Evolutionary conservation across 2,329 filamentous ascomycete species (phyloP), one percentile per base, ranked within the genome.

Genomic region (Myotisia sp.): DNA sequence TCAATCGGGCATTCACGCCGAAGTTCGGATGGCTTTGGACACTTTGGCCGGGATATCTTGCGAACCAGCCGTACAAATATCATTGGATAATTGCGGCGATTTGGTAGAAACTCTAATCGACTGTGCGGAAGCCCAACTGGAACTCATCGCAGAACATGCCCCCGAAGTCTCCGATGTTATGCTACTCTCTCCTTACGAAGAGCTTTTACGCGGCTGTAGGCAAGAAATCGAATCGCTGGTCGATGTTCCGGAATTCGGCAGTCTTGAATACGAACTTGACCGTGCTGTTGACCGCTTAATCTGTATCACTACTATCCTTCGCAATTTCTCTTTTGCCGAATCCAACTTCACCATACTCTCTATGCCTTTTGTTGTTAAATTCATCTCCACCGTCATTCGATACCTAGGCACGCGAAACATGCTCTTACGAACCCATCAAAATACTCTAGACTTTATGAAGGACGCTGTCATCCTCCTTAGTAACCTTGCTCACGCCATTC

Each of bases 371-470:
- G 76, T 94, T 12, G 69, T 94, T 49, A 84, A 81, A 46, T 84
- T 94, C 48, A 62, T 94, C 6, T 84, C 83, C 38, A 76, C 76
- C 29, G 72, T 86, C 3, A 85, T 95, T 42, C 71, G 85, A 39
- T 82, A 90, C 44, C 67, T 95, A 9, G 90, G 87, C 19, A 94
- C 86, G 3, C 78, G 85, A 9, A 84, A 84, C 46, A 82, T 87
- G 68, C 69, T 95, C 19, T 62, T 95, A 26, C 75, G 84, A 24
- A 83, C 76, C 3, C 71, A 90, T 44, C 67, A 71, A 49, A 93
- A 94, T 56, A 90, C 81, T 0, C 64, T 94, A 44, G 90, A 98
- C 56, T 87, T 95, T 48, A 92, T 94, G 82, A 98, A 98, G 59
- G 90, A 98, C 54, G 66, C 85, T 19, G 74, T 95, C 38, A 78